These are phyloP conservation scores for Fusarium sp. DNA, from an alignment of 2,329 filamentous ascomycete species.

Conservation along the genomic window DNA sequence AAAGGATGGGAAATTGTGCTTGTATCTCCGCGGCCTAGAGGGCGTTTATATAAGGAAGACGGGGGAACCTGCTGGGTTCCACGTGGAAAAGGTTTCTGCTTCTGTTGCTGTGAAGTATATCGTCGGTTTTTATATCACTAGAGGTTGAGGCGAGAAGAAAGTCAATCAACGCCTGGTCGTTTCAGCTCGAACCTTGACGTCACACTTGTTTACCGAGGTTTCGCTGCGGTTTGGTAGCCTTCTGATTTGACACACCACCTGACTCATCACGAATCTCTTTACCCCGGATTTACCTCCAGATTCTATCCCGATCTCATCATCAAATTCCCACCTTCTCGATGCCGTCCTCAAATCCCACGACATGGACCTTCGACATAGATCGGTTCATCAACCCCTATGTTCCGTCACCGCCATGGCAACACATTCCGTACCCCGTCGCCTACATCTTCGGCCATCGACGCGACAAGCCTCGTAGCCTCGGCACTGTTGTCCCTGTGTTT, in stretches of 20 bases:
- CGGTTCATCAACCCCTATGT: constrained; percentile 78
- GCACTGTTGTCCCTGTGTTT: constrained; percentile 69
- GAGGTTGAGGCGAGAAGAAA: neutral
- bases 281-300: neutral
- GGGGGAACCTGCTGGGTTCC: neutral
- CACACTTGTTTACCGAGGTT: neutral
- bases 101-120: constrained; percentile 15
- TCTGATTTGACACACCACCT: neutral
- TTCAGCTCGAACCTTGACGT: neutral
- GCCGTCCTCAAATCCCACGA: constrained; percentile 35
- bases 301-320: constrained; percentile 11
- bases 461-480: constrained; percentile 56
- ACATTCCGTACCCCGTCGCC: constrained; percentile 74
- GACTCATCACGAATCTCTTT: neutral
- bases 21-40: constrained; percentile 47
- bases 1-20: neutral
- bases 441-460: constrained; percentile 76
- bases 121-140: neutral
- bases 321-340: constrained; percentile 12
- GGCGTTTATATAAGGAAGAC: constrained; percentile 19
- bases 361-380: constrained; percentile 80
- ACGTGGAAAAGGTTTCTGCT: neutral
- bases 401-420: constrained; percentile 73
- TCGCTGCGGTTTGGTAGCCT: no score
- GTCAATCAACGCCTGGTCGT: neutral